phyloP scores from a whole-genome alignment of 768 basidiomycete species.

The Boletus tylopilopsis region DNA sequence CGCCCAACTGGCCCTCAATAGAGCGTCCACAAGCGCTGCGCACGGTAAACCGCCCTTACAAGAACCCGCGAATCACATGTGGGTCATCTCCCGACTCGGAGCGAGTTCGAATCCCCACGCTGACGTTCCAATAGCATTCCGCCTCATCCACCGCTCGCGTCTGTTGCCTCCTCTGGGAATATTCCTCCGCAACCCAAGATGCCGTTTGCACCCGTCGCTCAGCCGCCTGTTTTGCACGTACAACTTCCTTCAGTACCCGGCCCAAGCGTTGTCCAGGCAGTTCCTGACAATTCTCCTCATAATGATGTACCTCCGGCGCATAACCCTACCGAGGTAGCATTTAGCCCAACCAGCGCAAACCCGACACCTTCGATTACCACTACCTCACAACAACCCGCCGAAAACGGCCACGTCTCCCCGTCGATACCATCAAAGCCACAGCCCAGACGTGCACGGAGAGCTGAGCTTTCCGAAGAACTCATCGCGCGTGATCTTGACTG shows the following conservation, averaged over 20 bases:
- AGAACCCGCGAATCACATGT: conserved; percentile 3
- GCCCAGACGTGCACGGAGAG: conserved; percentile 23
- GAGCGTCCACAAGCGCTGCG: not conserved
- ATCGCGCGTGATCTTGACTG: conserved; percentile 30
- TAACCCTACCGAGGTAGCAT: not conserved
- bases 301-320: not conserved
- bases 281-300: not conserved
- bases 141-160: not conserved
- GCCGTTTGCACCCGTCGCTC: not conserved
- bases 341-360: not conserved
- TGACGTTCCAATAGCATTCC: not conserved
- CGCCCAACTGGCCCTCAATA: conserved; percentile 1
- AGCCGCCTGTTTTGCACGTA: not conserved
- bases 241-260: not conserved
- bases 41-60: not conserved
- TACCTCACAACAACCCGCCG: not conserved
- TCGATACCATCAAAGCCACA: conserved; percentile 18
- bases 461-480: conserved; percentile 22
- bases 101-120: conserved; percentile 3
- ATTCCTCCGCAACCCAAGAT: not conserved
- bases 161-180: not conserved
- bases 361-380: not conserved
- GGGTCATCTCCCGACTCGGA: conserved; percentile 6
- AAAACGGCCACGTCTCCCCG: not conserved
- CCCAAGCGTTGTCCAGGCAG: not conserved